A percentile compares a stretch with the other conserved stretches of the same genome.
Evolutionary conservation across 176 grass and related monocot genomes (phyloP).

Genomic region (Triticum turgidum): DNA sequence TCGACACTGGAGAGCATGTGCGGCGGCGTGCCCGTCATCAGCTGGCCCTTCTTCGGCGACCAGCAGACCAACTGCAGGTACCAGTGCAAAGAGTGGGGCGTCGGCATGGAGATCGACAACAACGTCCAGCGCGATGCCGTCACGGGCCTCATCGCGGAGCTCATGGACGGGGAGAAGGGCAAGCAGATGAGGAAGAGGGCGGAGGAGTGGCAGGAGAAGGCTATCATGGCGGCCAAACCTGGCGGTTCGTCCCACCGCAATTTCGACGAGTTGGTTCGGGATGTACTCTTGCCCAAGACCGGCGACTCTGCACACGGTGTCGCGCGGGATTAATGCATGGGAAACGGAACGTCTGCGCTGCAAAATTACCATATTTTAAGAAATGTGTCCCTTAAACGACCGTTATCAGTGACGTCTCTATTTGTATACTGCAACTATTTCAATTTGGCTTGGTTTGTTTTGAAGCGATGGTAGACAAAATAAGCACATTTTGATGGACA

Average conservation of each 20-base stretch:
- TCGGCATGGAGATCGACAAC: conserved; percentile 71
- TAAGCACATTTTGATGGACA: not conserved
- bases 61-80: conserved; percentile 76
- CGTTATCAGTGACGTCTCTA: not conserved
- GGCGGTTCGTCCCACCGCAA: not conserved
- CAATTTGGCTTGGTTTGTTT: not conserved
- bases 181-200: not conserved
- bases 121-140: conserved; percentile 59
- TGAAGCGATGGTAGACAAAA: not conserved
- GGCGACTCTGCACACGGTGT: not conserved
- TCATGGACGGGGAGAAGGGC: not conserved
- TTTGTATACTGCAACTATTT: not conserved
- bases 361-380: not conserved
- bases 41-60: conserved; percentile 86
- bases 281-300: not conserved
- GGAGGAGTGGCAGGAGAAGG: not conserved
- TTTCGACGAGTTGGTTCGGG: not conserved
- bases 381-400: not conserved
- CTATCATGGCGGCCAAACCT: not conserved
- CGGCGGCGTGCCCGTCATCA: conserved; percentile 65
- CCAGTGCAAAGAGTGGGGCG: conserved; percentile 57
- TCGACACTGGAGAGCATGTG: conserved; percentile 62
- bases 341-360: not conserved
- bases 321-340: no score
- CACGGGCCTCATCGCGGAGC: conserved; percentile 44